Percentiles rank a stretch among this genome's conserved stretches.
phyloP scores from a whole-genome alignment of 2,329 filamentous ascomycete species.

The Curvularia lunata region DNA sequence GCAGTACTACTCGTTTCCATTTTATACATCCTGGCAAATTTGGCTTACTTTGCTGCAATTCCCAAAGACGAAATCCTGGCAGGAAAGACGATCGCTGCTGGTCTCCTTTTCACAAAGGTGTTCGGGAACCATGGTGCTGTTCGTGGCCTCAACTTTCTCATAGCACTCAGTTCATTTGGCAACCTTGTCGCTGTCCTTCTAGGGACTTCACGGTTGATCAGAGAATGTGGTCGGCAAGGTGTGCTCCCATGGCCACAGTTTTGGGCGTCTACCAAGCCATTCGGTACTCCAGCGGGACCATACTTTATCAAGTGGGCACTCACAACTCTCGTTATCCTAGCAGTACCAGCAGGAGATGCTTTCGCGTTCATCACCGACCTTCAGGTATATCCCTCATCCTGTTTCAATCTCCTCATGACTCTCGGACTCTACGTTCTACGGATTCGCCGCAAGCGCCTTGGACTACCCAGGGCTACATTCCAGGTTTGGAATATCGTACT shows the following conservation, averaged over 20 bases:
- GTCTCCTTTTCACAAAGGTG: slow-evolving; percentile 63
- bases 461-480: slow-evolving; percentile 32
- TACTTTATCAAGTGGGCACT: slow-evolving; percentile 52
- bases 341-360: slow-evolving; percentile 66
- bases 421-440: slow-evolving; percentile 36
- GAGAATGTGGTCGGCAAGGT: slow-evolving; percentile 40
- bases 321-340: slow-evolving; percentile 39
- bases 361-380: slow-evolving; percentile 65
- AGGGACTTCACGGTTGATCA: slow-evolving; percentile 37
- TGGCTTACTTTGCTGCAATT: slow-evolving; percentile 38
- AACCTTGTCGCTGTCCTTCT: slow-evolving; percentile 43
- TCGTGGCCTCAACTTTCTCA: slow-evolving; percentile 58
- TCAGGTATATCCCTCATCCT: slow-evolving; percentile 34
- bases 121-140: slow-evolving; percentile 63
- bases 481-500: slow-evolving; percentile 34
- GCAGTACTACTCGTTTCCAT: slow-evolving; percentile 60
- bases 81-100: slow-evolving; percentile 59
- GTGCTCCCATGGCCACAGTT: slow-evolving; percentile 51
- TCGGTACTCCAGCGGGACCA: slow-evolving; percentile 67
- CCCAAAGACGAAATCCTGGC: slow-evolving; percentile 59
- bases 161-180: slow-evolving; percentile 36
- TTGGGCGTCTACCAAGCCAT: slow-evolving; percentile 68
- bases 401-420: slow-evolving; percentile 37
- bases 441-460: slow-evolving; percentile 33
- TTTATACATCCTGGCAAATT: slow-evolving; percentile 36